Conservation (phyloP, 768 basidiomycete genomes). For the Kondoa subrosea region DNA sequence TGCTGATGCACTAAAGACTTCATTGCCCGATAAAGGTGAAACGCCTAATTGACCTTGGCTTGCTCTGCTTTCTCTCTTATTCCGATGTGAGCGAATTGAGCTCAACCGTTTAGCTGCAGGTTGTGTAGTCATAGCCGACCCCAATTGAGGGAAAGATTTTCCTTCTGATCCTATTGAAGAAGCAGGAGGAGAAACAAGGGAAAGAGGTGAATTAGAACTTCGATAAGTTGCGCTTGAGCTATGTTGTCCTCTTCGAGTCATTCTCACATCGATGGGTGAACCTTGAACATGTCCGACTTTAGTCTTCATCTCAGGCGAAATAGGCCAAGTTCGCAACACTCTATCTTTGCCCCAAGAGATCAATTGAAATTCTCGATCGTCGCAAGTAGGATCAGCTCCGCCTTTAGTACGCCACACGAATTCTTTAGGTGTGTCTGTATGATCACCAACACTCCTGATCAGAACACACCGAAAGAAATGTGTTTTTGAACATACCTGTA, state of each 20-base stretch:
- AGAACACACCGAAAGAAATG: slow-evolving; percentile 33
- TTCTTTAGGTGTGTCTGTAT: slow-evolving; percentile 73
- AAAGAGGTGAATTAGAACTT: slow-evolving; percentile 29
- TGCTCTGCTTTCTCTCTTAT: background rate
- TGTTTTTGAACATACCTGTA: slow-evolving; percentile 10
- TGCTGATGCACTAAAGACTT: background rate
- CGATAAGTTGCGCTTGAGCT: slow-evolving; percentile 7
- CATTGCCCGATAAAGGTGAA: background rate
- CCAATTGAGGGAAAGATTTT: background rate
- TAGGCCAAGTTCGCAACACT: slow-evolving; percentile 77
- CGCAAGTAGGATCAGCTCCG: slow-evolving; percentile 39
- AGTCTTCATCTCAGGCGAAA: slow-evolving; percentile 48
- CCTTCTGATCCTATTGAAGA: background rate
- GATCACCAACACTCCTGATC: background rate
- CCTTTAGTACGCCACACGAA: slow-evolving; percentile 75
- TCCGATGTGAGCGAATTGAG: background rate
- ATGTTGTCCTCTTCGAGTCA: slow-evolving; percentile 31
- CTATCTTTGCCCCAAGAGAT: slow-evolving; percentile 81
- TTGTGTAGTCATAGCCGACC: slow-evolving; percentile 6
- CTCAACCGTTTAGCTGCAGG: too few relatives aligned
- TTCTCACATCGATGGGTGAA: slow-evolving; percentile 31
- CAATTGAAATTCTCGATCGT: slow-evolving; percentile 44
- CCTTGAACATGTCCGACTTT: slow-evolving; percentile 33
- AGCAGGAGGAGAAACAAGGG: slow-evolving; percentile 4
- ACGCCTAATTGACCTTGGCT: background rate